Evolutionary conservation across 2,329 filamentous ascomycete species (phyloP).

Genomic region (Allantophomopsis lycopodina): DNA sequence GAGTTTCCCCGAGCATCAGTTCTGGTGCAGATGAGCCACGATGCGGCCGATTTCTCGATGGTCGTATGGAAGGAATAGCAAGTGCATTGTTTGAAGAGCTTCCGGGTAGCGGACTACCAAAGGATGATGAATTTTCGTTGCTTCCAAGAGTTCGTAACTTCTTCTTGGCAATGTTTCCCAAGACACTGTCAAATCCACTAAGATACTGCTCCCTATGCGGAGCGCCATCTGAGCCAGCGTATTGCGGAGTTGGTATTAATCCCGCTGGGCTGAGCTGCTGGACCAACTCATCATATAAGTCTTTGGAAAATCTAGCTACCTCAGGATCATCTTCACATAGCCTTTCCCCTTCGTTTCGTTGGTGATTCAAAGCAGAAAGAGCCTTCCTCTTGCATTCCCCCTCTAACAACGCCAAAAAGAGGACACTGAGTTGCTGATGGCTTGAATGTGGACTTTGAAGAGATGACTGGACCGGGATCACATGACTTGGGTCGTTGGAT

Average conservation of each 20-base stretch:
- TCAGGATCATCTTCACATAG: background rate
- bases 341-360: background rate
- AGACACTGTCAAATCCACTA: constrained; percentile 11
- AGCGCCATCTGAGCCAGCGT: constrained; percentile 5
- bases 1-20: background rate
- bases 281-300: constrained; percentile 6
- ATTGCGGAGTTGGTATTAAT: constrained; percentile 11
- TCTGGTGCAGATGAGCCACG: background rate
- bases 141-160: background rate
- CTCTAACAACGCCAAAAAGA: background rate
- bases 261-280: constrained; percentile 10
- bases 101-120: background rate
- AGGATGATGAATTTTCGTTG: background rate
- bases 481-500: no score
- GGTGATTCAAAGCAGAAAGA: background rate
- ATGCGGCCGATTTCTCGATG: no score
- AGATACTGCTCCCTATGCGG: constrained; percentile 10
- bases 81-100: no score
- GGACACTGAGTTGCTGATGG: background rate
- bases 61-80: no score
- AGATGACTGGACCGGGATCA: no score
- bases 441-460: no score
- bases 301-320: background rate
- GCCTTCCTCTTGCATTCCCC: background rate
- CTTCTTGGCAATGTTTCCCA: constrained; percentile 9